Base-by-base conservation (phyloP, 2,329 filamentous ascomycete species). In the Fusarium sp. region DNA sequence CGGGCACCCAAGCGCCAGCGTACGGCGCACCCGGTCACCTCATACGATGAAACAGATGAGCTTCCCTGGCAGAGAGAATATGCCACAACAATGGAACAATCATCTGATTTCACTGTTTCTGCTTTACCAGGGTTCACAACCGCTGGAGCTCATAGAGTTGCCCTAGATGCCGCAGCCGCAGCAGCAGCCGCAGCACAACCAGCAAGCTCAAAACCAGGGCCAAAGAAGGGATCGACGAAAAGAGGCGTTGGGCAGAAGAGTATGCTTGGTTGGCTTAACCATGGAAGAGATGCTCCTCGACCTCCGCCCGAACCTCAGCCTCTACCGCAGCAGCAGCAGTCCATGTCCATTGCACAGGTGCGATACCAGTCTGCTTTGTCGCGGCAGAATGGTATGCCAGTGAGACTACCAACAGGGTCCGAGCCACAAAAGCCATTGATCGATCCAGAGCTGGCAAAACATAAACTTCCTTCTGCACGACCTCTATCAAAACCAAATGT, bases 121-220 rank as follows among this genome's bases (percentile, higher is more conserved):
- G 83, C 85, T 33, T 81, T 88, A 13, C 83, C 87, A 0, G 90
- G 89, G 0, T 93, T 94, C 72, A 89, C 88, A n/a, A 89, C 88
- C 15, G 89, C 90, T 5, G 86, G 86, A 15, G 83, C 87, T 25
- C 89, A 91, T 73, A 86, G 86, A 59, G 81, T 82, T 5, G 81
- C 79, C 13, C 78, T 86, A 32, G 69, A 77, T 18, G 71, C 30
- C 18, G 47, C 76, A 12, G 53, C 64, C 52, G 67, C 71, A 35
- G 60, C 74, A 10, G 28, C 76, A 9, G 56, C 64, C 44, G 68
- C 71, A 40, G 61, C 73, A 15, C 77, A 74, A 40, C 33, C 53
- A 8, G 40, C 64, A 2, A 60, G 56, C 21, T 71, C 74, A 23
- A 78, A 79, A 33, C 44, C 67, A n/a, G 60, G 67, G 13, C 30